Evolutionary conservation across 2,329 filamentous ascomycete species (phyloP).

Genomic region (Colletotrichum nymphaeae): DNA sequence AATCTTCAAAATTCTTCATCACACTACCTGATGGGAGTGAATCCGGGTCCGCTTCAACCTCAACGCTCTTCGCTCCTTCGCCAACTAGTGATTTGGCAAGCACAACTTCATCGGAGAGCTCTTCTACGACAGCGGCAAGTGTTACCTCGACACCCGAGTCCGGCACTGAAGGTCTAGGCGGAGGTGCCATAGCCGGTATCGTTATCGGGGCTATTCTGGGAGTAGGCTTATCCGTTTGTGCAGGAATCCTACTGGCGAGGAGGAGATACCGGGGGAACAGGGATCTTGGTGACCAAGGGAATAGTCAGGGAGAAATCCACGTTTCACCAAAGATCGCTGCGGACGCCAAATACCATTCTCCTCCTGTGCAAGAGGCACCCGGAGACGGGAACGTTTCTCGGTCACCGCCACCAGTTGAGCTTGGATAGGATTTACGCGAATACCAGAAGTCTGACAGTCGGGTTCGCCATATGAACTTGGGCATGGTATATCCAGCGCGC

Average conservation of each 20-base stretch:
- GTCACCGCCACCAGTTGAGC: neutral
- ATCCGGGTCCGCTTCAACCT: neutral
- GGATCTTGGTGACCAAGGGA: neutral
- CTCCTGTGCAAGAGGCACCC: neutral
- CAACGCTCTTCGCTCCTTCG: neutral
- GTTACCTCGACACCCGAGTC: neutral
- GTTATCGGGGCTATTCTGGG: neutral
- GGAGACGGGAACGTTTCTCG: neutral
- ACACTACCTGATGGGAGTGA: neutral
- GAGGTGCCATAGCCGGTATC: neutral
- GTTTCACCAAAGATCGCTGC: neutral
- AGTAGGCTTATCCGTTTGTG: neutral
- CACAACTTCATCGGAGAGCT: neutral
- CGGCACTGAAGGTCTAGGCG: neutral
- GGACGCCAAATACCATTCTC: neutral
- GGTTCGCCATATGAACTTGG: neutral
- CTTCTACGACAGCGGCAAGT: neutral
- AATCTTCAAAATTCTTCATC: neutral
- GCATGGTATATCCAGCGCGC: neutral
- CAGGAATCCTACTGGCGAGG: neutral
- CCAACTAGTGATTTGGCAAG: no score
- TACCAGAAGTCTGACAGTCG: neutral
- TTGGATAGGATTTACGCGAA: neutral
- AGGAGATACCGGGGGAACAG: neutral
- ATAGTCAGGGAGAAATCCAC: neutral